Conservation (phyloP, 352 stramenopile species). For the Phytophthora palmivora region DNA sequence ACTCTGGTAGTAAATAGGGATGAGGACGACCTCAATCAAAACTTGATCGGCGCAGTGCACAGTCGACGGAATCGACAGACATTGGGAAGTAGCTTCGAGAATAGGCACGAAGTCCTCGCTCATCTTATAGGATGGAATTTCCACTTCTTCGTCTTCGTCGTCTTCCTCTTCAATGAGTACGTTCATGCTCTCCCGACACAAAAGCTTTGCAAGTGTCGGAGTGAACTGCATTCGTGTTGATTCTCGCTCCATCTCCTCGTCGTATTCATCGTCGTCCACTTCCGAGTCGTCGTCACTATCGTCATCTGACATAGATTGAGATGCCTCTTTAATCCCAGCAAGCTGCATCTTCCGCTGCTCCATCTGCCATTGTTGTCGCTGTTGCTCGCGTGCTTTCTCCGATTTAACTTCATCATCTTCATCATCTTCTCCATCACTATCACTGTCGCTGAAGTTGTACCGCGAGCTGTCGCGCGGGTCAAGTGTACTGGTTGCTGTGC, state of each 20-base stretch:
- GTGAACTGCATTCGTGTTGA: constrained; percentile 53
- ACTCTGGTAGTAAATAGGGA: constrained; percentile 39
- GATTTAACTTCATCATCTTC: constrained; percentile 29
- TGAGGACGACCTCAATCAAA: constrained; percentile 36
- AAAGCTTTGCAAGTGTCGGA: constrained; percentile 49
- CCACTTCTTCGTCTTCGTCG: constrained; percentile 52
- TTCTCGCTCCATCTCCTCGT: constrained; percentile 43
- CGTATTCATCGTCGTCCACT: constrained; percentile 34
- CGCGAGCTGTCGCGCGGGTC: constrained; percentile 35
- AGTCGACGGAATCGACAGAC: constrained; percentile 57
- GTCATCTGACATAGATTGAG: constrained; percentile 35
- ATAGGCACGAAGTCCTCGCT: constrained; percentile 64
- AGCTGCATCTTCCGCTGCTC: constrained; percentile 46
- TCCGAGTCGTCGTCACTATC: constrained; percentile 44
- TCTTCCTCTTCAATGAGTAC: constrained; percentile 69
- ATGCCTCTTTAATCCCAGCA: constrained; percentile 32
- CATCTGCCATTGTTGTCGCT: constrained; percentile 47
- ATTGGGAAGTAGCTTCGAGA: constrained; percentile 51
- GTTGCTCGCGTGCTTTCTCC: constrained; percentile 36
- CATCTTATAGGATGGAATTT: constrained; percentile 35
- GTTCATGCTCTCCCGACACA: constrained; percentile 61
- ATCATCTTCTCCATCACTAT: constrained; percentile 34
- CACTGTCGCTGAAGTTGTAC: constrained; percentile 38
- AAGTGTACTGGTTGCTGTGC: constrained; percentile 28
- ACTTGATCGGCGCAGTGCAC: constrained; percentile 41